Evolutionary conservation across 441 rosid genomes (phyloP), one percentile per base, ranked within the genome.

Genomic region (Populus tomentosa): DNA sequence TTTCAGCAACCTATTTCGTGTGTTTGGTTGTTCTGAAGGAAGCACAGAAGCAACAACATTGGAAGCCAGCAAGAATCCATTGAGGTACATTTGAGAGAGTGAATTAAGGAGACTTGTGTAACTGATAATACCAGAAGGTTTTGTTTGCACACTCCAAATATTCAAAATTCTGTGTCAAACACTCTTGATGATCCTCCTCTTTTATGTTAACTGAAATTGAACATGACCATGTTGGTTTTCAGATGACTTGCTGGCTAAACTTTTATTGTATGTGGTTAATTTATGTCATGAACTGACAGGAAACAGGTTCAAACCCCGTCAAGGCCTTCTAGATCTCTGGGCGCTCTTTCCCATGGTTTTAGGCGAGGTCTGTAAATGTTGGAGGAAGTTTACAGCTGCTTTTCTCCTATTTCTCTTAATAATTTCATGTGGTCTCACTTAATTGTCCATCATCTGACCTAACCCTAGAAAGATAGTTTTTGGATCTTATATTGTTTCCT

Each of bases 41-140:
- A 88, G 92, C 38, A 77, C 86, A 7, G 97, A 91, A 77, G 88
- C 88, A 67, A 76, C 90, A 80, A 92, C 90, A 13, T 72, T 92
- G 77, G 97, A 92, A 83, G 95, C 97, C 62, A 92, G 90, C 84
- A 92, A 89, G 86, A 91, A 87, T 72, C 97, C 95, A 67, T 88
- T 86, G 91, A 92, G 95, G 97, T 92, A 84, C 63, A 26, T 71
- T 50, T 67, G n/a, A n/a, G 18, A 32, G 23, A 40, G 7, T 20
- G 66, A n/a, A 20, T 69, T 69, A 36, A 3, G 11, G 26, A 36
- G 26, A 9, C 0, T 28, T n/a, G 6, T 20, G 16, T 67, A 53
- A 68, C 16, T 68, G 8, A 53, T 56, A 46, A 35, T 35, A 35
- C 18, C 5, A 56, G 24, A 21, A 20, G 35, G 16, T 5, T 10